Conservation (phyloP, 2,329 filamentous ascomycete genomes). For the Alternaria hordeiaustralica region DNA sequence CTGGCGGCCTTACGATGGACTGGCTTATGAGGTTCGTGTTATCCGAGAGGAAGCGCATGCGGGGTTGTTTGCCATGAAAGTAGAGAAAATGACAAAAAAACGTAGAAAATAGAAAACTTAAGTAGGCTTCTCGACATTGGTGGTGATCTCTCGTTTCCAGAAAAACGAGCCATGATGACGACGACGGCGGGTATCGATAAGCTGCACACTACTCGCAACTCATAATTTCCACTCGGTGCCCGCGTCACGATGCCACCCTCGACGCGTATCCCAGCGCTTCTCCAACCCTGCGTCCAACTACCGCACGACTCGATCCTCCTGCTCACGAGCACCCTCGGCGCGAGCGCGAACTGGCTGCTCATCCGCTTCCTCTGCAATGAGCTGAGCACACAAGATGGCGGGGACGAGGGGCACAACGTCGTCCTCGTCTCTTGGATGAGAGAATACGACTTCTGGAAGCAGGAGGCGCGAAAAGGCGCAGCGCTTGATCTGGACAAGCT, state of each 20-base stretch:
- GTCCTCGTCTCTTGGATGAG: slow-evolving; percentile 84
- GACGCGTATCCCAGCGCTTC: slow-evolving; percentile 65
- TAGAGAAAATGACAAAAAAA: slow-evolving; percentile 18
- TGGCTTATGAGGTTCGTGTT: background rate
- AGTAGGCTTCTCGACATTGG: background rate
- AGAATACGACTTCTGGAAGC: slow-evolving; percentile 78
- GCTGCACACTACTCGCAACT: slow-evolving; percentile 3
- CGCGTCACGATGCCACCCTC: slow-evolving; percentile 45
- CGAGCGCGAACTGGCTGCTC: slow-evolving; percentile 62
- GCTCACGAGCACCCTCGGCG: slow-evolving; percentile 68
- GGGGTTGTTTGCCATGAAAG: background rate
- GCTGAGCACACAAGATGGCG: slow-evolving; percentile 46
- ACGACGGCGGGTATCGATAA: slow-evolving; percentile 13
- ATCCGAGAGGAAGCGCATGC: background rate
- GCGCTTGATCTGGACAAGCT: slow-evolving; percentile 74
- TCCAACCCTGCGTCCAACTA: slow-evolving; percentile 68
- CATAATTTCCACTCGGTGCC: slow-evolving; percentile 4
- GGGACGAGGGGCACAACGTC: slow-evolving; percentile 52
- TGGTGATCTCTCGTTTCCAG: background rate
- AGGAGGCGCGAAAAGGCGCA: slow-evolving; percentile 71
- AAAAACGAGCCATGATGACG: background rate
- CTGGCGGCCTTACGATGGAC: background rate
- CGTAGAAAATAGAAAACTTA: background rate
- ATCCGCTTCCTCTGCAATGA: slow-evolving; percentile 59
- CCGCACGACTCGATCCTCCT: slow-evolving; percentile 68